Percentiles rank a stretch among this genome's conserved stretches.
Conservation (phyloP, 1,284 basidiomycete genomes). For the Microbotryomycetes sp. region DNA sequence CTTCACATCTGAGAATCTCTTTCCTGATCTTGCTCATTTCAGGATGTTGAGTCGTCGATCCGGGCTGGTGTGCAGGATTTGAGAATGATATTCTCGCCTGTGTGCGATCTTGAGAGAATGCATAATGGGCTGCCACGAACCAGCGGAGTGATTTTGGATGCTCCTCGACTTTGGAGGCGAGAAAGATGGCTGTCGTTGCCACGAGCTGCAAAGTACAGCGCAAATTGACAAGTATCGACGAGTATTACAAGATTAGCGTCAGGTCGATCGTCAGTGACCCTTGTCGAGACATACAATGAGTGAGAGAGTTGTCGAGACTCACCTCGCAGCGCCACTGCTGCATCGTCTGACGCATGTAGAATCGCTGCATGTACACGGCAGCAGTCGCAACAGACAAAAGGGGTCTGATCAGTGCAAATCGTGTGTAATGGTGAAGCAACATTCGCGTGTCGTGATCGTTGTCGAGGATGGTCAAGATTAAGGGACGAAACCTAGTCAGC, state of each 20-base stretch:
- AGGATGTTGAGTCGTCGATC: background rate
- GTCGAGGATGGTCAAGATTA: background rate
- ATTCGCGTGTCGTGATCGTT: background rate
- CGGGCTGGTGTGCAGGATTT: background rate
- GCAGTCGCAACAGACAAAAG: constrained; percentile 34
- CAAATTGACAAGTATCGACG: background rate
- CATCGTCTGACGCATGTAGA: constrained; percentile 38
- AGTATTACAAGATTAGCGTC: too few relatives aligned
- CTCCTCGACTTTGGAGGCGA: constrained; percentile 39
- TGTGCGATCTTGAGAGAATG: constrained; percentile 8
- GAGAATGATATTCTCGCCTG: background rate
- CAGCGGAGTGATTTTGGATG: constrained; percentile 23
- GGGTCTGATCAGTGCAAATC: too few relatives aligned
- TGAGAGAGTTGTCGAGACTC: background rate
- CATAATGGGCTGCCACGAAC: constrained; percentile 26
- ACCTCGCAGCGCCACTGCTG: constrained; percentile 29
- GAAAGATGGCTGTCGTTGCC: constrained; percentile 35
- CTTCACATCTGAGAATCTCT: constrained; percentile 34
- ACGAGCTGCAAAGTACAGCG: background rate
- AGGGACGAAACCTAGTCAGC: background rate
- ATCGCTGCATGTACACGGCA: constrained; percentile 36
- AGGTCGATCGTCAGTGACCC: background rate
- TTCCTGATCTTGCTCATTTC: constrained; percentile 15
- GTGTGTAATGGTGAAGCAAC: background rate
- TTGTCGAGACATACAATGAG: background rate